Conservation (phyloP, 2,329 filamentous ascomycete genomes). For the Penicillium sclerotigenum region DNA sequence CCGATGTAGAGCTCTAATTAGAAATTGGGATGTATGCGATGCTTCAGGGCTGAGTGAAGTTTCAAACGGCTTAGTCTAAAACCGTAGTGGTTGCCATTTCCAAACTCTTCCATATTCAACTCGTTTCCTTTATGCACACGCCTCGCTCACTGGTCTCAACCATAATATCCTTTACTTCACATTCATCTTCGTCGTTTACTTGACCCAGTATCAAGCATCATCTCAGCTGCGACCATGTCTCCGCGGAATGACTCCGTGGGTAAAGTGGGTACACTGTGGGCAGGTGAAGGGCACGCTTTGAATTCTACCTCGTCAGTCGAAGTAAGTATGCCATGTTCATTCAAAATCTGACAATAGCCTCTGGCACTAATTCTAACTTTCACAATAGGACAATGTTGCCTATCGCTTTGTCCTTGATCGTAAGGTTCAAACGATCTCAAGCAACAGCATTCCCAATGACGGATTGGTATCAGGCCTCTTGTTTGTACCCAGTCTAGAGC, state of each 20-base stretch:
- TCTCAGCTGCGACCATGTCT: conserved; percentile 16
- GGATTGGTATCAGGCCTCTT: conserved; percentile 72
- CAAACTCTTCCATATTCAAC: not conserved
- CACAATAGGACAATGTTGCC: conserved; percentile 28
- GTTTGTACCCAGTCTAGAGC: conserved; percentile 71
- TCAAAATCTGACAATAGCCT: not conserved
- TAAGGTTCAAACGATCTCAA: conserved; percentile 74
- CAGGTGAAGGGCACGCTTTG: conserved; percentile 31
- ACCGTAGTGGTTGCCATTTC: not conserved
- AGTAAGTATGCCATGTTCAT: conserved; percentile 28
- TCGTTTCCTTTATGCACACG: not conserved
- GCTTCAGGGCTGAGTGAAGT: not conserved
- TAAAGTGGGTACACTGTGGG: conserved; percentile 37
- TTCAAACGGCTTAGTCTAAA: not conserved
- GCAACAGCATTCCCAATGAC: conserved; percentile 60
- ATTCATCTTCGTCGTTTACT: not conserved
- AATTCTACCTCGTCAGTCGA: conserved; percentile 34
- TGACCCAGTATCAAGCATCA: not conserved
- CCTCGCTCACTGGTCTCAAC: not conserved
- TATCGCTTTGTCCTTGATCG: conserved; percentile 39
- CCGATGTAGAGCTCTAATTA: conserved; percentile 10
- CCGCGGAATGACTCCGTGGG: conserved; percentile 25
- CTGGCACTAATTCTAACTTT: not conserved
- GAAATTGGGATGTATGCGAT: conserved; percentile 4
- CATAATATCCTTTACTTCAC: not conserved